Evolutionary conservation across 2,329 filamentous ascomycete genomes (phyloP).

Genomic region (Neofusicoccum parvum): DNA sequence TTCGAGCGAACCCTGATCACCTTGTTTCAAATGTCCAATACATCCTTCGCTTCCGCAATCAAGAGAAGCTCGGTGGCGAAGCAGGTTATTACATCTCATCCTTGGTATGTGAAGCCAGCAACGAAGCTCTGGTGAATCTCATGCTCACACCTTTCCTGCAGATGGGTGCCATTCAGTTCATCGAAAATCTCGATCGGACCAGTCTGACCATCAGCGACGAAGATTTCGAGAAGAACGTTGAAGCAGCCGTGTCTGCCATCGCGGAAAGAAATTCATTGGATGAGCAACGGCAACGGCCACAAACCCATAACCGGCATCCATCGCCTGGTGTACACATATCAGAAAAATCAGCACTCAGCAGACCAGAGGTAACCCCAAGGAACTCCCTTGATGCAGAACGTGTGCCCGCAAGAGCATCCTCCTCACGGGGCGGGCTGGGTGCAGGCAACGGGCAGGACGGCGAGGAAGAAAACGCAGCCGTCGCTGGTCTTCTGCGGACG

Average conservation of each 20-base stretch:
- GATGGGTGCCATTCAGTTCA: slow-evolving; percentile 94
- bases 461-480: slow-evolving; percentile 75
- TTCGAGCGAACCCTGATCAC: slow-evolving; percentile 93
- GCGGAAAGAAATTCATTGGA: slow-evolving; percentile 78
- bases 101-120: slow-evolving; percentile 58
- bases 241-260: slow-evolving; percentile 91
- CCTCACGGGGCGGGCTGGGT: slow-evolving; percentile 36
- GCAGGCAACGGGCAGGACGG: slow-evolving; percentile 31
- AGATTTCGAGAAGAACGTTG: slow-evolving; percentile 95
- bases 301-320: slow-evolving; percentile 34
- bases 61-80: slow-evolving; percentile 96
- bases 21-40: slow-evolving; percentile 98
- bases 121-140: background rate
- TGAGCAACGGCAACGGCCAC: slow-evolving; percentile 29
- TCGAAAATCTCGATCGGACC: slow-evolving; percentile 93
- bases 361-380: slow-evolving; percentile 60
- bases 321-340: slow-evolving; percentile 49
- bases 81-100: slow-evolving; percentile 98
- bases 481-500: slow-evolving; percentile 80
- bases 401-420: slow-evolving; percentile 57
- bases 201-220: slow-evolving; percentile 91
- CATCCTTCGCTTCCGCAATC: slow-evolving; percentile 93
- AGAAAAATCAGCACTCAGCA: slow-evolving; percentile 53
- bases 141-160: slow-evolving; percentile 35
- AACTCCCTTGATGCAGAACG: slow-evolving; percentile 64